Evolutionary conservation across 768 basidiomycete genomes (phyloP), one percentile per base, ranked within the genome.

Genomic region (Baorangia bicolor): DNA sequence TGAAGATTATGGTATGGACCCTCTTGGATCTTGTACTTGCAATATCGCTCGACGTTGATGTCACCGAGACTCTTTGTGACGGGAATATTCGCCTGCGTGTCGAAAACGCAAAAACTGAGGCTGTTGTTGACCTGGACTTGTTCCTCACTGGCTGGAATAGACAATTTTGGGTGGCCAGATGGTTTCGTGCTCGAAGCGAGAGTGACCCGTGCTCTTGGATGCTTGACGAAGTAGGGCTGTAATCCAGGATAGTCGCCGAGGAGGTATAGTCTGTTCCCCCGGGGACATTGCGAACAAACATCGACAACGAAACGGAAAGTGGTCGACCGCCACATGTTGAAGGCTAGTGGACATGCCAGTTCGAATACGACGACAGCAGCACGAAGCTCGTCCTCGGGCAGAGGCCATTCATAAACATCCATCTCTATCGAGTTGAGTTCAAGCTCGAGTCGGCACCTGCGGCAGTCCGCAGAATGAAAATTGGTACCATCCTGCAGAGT

Each of bases 341-440:
- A 77, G 1, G 62, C 40, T 0, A 48, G 0, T 1, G 81, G 81
- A 37, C 70, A 70, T 6, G 53, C 27, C 0, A 79, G 59, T 55
- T 82, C 79, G 39, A 82, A 82, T 1, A 81, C 64, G 16, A 73
- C 64, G 0, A 61, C 56, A 35, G 71, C 62, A 0, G 67, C 65
- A 11, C 39, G 30, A 7, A 57, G 6, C 1, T 18, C n/a, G 9
- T 70, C 35, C 0, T 60, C 30, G 0, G 81, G 78, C 13, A 82
- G 60, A 0, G 79, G 80, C 79, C 78, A 78, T 55, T 81, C 81
- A 23, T 76, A 68, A 7, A 77, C 57, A 0, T 37, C 16, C 11
- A 82, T 76, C 0, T 5, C 3, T 63, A 78, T 58, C 0, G 0
- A 5, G 0, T 33, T 7, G 0, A 70, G 67, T 43, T 60, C 6